Conservation (phyloP, 129 eudicot species). For the Heracleum sosnowskyi region DNA sequence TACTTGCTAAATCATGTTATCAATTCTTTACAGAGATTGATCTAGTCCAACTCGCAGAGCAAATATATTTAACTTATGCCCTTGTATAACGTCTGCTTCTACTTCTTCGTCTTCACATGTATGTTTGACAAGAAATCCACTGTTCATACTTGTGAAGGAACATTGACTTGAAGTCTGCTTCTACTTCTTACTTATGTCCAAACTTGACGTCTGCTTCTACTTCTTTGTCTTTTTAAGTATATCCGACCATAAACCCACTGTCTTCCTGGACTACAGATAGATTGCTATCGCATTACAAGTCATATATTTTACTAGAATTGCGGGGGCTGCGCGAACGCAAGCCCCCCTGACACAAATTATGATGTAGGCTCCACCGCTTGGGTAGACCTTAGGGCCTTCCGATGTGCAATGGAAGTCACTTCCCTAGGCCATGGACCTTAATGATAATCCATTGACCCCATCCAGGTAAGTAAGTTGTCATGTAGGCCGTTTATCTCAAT, state of each 20-base stretch:
- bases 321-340: too few relatives aligned
- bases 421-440: too few relatives aligned
- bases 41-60: neutral
- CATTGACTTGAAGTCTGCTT: constrained; percentile 29
- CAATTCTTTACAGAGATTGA: neutral
- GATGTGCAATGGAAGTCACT: too few relatives aligned
- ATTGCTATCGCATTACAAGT: too few relatives aligned
- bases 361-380: too few relatives aligned
- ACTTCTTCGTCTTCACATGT: neutral
- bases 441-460: too few relatives aligned
- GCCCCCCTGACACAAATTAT: too few relatives aligned
- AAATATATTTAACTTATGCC: neutral
- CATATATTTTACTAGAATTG: too few relatives aligned
- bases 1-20: neutral
- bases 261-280: constrained; percentile 51
- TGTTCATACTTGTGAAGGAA: neutral
- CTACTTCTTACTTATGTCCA: constrained; percentile 39
- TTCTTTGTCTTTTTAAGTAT: constrained; percentile 52
- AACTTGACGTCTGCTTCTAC: constrained; percentile 47
- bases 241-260: constrained; percentile 90
- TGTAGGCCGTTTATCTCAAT: too few relatives aligned
- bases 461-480: too few relatives aligned
- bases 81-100: neutral
- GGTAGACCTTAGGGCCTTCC: too few relatives aligned
- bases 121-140: neutral